A percentile compares a stretch with the other conserved stretches of the same genome.
phyloP scores from a whole-genome alignment of 306 rosid genomes.

The Malus asiatica region DNA sequence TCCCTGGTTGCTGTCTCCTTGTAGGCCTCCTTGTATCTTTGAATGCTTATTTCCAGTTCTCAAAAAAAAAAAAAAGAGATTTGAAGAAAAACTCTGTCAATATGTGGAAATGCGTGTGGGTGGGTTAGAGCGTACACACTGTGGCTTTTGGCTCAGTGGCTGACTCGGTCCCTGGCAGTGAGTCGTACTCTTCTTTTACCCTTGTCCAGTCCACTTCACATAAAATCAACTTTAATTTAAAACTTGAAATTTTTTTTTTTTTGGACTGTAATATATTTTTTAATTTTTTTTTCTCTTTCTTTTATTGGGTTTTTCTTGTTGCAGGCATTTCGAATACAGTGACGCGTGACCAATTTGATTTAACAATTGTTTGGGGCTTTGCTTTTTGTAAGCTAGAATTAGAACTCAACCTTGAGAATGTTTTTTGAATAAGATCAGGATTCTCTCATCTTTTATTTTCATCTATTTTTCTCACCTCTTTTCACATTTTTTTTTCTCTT shows the following conservation, averaged over 20 bases:
- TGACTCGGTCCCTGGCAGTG: neutral
- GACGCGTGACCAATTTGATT: conserved; percentile 43
- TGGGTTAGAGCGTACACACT: conserved; percentile 30
- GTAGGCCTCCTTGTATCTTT: no score
- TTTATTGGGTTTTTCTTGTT: neutral
- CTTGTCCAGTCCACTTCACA: conserved; percentile 55
- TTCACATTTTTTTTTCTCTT: no score
- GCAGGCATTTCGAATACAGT: conserved; percentile 33
- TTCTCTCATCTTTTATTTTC: no score
- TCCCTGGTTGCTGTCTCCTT: no score
- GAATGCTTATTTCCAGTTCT: no score
- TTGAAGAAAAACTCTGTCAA: no score
- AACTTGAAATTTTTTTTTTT: conserved; percentile 22
- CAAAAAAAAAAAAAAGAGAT: no score
- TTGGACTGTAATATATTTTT: neutral
- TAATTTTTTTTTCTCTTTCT: neutral
- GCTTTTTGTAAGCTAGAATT: conserved; percentile 16
- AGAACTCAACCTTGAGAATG: conserved; percentile 2
- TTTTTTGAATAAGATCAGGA: neutral
- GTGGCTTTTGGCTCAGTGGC: neutral
- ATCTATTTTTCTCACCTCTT: fast-evolving
- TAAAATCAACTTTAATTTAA: conserved; percentile 62
- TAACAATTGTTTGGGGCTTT: conserved; percentile 13
- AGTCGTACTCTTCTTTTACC: neutral
- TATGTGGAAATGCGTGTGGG: neutral